Conservation (phyloP, 345 rosid species). For the Gossypium australe region DNA sequence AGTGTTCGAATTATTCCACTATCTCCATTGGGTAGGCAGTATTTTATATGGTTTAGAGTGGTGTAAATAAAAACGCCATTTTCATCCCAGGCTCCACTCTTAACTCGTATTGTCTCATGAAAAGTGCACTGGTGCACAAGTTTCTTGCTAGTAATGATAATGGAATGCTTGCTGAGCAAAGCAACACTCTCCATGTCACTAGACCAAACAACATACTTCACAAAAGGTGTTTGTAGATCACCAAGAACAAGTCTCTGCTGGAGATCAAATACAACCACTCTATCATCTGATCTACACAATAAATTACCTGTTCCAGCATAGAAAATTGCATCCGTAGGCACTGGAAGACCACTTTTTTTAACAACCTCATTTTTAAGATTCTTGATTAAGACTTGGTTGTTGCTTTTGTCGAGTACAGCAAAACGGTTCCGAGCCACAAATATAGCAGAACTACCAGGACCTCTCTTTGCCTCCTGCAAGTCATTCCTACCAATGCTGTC, state of each 20-base stretch:
- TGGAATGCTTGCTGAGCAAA: constrained; percentile 90
- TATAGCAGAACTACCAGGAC: constrained; percentile 72
- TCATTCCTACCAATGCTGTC: constrained; percentile 71
- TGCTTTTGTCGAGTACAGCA: constrained; percentile 86
- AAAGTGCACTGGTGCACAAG: constrained; percentile 82
- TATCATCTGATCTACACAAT: constrained; percentile 84
- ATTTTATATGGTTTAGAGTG: constrained; percentile 82
- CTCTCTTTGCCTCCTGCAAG: constrained; percentile 85
- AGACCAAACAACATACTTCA: constrained; percentile 86
- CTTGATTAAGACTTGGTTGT: constrained; percentile 76
- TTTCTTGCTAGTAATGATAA: constrained; percentile 75
- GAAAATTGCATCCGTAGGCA: constrained; percentile 74
- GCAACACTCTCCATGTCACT: constrained; percentile 92
- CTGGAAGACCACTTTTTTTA: constrained; percentile 66
- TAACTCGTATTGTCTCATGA: constrained; percentile 89
- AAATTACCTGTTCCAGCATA: constrained; percentile 92
- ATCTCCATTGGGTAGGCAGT: constrained; percentile 93
- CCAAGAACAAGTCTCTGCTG: constrained; percentile 89
- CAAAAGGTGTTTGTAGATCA: constrained; percentile 74
- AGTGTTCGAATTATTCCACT: constrained; percentile 82
- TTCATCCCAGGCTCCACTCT: constrained; percentile 97
- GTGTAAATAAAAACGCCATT: constrained; percentile 90
- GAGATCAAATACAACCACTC: constrained; percentile 79
- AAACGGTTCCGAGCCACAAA: constrained; percentile 82
- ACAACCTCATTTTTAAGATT: constrained; percentile 79